A percentile compares a stretch with the other conserved stretches of the same genome.
Conservation (phyloP, 495 filamentous ascomycete species). For the Podospora pseudopauciseta region DNA sequence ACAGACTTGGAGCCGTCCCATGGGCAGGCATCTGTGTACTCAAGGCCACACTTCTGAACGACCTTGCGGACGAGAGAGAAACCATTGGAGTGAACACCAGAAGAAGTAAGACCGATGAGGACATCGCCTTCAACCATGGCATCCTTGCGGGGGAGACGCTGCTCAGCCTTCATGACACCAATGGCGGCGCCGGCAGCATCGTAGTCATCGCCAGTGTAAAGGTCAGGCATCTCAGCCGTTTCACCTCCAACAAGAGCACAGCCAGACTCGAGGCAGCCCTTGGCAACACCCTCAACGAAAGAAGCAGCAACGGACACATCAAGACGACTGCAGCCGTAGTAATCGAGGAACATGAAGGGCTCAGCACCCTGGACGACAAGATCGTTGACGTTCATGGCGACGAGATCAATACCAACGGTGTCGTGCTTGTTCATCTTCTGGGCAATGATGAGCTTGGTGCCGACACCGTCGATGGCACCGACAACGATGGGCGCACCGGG, state of each 20-base stretch:
- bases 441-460: constrained; percentile 94
- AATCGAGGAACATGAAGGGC: constrained; percentile 92
- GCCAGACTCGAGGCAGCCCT: constrained; percentile 73
- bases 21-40: constrained; percentile 66
- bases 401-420: constrained; percentile 91
- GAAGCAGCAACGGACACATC: constrained; percentile 68
- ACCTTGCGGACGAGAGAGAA: constrained; percentile 92
- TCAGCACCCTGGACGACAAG: constrained; percentile 92
- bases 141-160: constrained; percentile 69
- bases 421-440: constrained; percentile 83
- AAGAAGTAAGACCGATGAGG: constrained; percentile 76
- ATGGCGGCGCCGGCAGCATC: constrained; percentile 86
- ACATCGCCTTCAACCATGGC: constrained; percentile 79
- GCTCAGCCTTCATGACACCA: constrained; percentile 67
- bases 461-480: constrained; percentile 90
- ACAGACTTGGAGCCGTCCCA: constrained; percentile 58
- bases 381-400: constrained; percentile 99
- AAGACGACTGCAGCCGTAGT: constrained; percentile 85
- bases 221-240: constrained; percentile 95
- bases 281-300: constrained; percentile 83
- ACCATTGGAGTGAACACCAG: constrained; percentile 88
- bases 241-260: constrained; percentile 94
- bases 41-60: constrained; percentile 64
- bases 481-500: constrained; percentile 71
- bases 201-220: constrained; percentile 80